A percentile compares a stretch with the other conserved stretches of the same genome.
phyloP scores from a whole-genome alignment of 2,329 filamentous ascomycete genomes.

The Huntiella moniliformis region DNA sequence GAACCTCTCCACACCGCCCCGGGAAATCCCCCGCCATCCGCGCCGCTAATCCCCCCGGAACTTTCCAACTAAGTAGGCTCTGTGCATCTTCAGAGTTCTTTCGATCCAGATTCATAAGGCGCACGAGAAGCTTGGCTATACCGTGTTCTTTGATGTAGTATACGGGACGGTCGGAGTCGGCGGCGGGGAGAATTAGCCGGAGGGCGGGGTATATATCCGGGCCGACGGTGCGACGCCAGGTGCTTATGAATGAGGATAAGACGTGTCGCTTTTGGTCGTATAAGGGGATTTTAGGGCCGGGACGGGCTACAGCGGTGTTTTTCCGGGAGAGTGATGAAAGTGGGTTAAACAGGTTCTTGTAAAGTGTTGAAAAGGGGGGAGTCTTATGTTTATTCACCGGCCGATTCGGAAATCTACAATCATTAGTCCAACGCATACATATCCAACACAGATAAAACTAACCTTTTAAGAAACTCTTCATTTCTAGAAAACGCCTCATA shows the following conservation, averaged over 20 bases:
- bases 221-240: slow-evolving; percentile 78
- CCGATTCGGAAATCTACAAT: slow-evolving; percentile 55
- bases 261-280: slow-evolving; percentile 65
- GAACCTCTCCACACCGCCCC: slow-evolving; percentile 67
- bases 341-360: slow-evolving; percentile 63
- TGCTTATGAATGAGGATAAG: slow-evolving; percentile 67
- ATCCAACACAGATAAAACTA: too few relatives aligned
- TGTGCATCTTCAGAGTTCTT: slow-evolving; percentile 77
- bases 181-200: slow-evolving; percentile 77
- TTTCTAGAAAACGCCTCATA: too few relatives aligned
- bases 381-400: slow-evolving; percentile 67
- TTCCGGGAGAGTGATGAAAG: slow-evolving; percentile 62
- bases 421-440: too few relatives aligned
- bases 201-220: slow-evolving; percentile 86
- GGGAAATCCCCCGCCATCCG: slow-evolving; percentile 79
- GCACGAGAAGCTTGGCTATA: slow-evolving; percentile 79
- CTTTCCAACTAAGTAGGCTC: slow-evolving; percentile 77
- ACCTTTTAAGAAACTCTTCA: too few relatives aligned
- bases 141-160: slow-evolving; percentile 88
- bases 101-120: slow-evolving; percentile 68
- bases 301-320: slow-evolving; percentile 34
- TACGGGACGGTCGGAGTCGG: slow-evolving; percentile 78
- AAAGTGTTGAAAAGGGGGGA: slow-evolving; percentile 64
- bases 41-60: slow-evolving; percentile 51
- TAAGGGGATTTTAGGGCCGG: slow-evolving; percentile 38